A percentile compares a stretch with the other conserved stretches of the same genome.
Evolutionary conservation across 2,329 filamentous ascomycete species (phyloP).

Genomic region (Calonectria hawksworthii): DNA sequence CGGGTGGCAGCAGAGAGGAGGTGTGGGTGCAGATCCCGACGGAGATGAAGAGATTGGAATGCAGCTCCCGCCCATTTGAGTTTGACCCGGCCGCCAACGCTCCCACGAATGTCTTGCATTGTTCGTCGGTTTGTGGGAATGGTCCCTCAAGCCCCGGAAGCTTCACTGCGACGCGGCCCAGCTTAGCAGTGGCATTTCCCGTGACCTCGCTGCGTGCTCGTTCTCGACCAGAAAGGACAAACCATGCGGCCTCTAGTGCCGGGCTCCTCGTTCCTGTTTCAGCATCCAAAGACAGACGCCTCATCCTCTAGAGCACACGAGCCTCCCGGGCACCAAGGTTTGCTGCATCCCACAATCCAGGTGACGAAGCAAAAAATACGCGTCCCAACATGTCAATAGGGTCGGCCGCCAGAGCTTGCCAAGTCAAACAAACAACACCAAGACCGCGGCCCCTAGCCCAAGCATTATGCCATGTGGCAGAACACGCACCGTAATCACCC

Average conservation of each 20-base stretch:
- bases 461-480: constrained; percentile 15
- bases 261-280: constrained; percentile 2
- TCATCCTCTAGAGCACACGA: constrained; percentile 6
- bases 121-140: constrained; percentile 4
- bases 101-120: constrained; percentile 14
- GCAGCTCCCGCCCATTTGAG: constrained; percentile 12
- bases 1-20: background rate
- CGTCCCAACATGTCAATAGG: background rate
- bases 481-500: constrained; percentile 18
- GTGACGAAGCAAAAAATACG: background rate
- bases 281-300: constrained; percentile 7
- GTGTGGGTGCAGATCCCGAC: constrained; percentile 3
- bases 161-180: background rate
- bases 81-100: constrained; percentile 3
- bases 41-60: background rate
- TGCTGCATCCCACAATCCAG: constrained; percentile 11
- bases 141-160: background rate
- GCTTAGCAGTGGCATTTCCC: background rate
- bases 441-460: background rate
- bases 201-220: background rate
- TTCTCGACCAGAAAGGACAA: constrained; percentile 5
- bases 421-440: background rate
- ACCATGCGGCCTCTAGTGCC: constrained; percentile 6
- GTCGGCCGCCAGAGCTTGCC: background rate
- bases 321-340: constrained; percentile 5